Evolutionary conservation across 441 rosid genomes (phyloP).

Genomic region (Francoa sonchifolia): DNA sequence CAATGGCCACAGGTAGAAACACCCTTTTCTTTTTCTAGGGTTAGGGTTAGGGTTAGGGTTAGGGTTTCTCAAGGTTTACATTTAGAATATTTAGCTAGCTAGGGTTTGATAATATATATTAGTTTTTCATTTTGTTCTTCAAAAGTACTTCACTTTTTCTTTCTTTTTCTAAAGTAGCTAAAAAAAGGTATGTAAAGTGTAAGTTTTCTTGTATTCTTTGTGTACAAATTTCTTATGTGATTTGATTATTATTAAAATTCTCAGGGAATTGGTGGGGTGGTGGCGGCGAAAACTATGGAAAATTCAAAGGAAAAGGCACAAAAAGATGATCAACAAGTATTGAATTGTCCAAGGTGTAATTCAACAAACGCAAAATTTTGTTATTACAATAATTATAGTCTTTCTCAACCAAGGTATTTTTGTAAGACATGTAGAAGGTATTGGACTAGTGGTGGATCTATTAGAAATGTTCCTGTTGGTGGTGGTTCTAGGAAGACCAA

Average conservation of each 20-base stretch:
- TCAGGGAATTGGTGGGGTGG: constrained; percentile 31
- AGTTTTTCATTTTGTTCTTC: constrained; percentile 6
- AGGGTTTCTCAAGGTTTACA: constrained; percentile 11
- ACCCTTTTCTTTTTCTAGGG: constrained; percentile 6
- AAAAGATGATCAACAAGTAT: constrained; percentile 43
- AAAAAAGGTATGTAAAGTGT: too few relatives aligned
- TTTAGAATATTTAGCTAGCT: too few relatives aligned
- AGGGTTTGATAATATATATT: too few relatives aligned
- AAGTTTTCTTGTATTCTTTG: too few relatives aligned
- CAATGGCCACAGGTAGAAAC: constrained; percentile 38
- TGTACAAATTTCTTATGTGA: too few relatives aligned
- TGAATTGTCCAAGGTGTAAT: constrained; percentile 81
- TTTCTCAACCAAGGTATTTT: constrained; percentile 76
- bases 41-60: too few relatives aligned
- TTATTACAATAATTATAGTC: constrained; percentile 85
- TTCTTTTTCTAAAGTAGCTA: not conserved
- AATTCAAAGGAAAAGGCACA: constrained; percentile 43
- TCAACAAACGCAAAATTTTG: constrained; percentile 81
- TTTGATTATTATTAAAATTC: too few relatives aligned
- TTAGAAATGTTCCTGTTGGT: constrained; percentile 86
- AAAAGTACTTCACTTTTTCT: constrained; percentile 10
- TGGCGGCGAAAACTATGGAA: constrained; percentile 20
- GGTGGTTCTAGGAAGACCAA: constrained; percentile 92
- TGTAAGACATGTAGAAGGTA: constrained; percentile 93
- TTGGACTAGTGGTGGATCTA: constrained; percentile 94